Conservation (phyloP, 148 eudicot genomes). For the Silene latifolia region DNA sequence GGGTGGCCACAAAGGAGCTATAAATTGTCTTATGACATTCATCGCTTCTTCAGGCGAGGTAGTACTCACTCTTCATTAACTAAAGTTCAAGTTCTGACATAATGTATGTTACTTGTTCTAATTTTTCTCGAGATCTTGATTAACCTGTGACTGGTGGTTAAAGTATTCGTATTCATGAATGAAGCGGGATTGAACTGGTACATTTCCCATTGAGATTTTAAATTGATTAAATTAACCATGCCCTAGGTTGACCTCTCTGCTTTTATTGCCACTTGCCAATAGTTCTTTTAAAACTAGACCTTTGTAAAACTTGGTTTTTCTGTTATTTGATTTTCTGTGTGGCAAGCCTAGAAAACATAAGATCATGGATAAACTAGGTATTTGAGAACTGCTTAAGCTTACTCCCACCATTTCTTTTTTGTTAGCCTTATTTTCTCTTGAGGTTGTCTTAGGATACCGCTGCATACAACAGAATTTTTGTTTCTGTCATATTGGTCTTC, state of each 20-base stretch:
- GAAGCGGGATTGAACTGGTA: constrained; percentile 1
- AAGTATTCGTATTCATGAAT: not conserved
- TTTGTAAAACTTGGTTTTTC: not conserved
- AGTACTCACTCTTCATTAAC: constrained; percentile 5
- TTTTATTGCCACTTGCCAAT: constrained; percentile 4
- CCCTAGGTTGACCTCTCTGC: not conserved
- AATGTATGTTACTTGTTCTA: not conserved
- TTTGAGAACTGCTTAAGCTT: not conserved
- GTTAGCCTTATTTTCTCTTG: not conserved
- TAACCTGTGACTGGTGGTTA: not conserved
- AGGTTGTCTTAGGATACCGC: not conserved
- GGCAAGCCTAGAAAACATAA: not conserved
- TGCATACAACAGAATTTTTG: not conserved
- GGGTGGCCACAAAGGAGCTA: constrained; percentile 96
- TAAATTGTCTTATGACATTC: constrained; percentile 90
- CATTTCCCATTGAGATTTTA: not conserved
- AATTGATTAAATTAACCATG: not conserved
- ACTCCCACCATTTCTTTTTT: not conserved
- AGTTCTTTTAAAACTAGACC: not conserved
- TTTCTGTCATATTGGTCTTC: too few species aligned
- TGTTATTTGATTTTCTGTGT: not conserved
- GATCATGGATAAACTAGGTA: constrained; percentile 10
- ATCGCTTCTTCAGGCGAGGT: constrained; percentile 94
- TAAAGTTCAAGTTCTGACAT: not conserved
- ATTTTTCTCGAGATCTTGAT: not conserved